Conservation (phyloP, 2,329 filamentous ascomycete genomes). For the Botrytis aclada region DNA sequence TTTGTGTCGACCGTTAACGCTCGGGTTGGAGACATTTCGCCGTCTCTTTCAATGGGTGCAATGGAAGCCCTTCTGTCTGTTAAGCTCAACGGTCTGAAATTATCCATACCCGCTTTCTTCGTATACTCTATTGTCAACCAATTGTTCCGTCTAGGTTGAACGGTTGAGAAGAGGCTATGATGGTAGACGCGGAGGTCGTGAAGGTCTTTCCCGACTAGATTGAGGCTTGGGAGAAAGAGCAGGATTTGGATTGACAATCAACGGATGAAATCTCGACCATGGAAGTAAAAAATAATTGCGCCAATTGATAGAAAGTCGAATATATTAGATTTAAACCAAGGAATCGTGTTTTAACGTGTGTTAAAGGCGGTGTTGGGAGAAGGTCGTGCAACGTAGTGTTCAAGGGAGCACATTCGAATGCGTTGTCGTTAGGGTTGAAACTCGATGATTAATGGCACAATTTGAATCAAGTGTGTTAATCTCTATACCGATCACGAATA, state of each 20-base stretch:
- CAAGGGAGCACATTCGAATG: constrained; percentile 17
- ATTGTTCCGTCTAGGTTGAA: not conserved
- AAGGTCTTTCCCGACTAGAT: not conserved
- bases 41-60: constrained; percentile 50
- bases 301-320: not conserved
- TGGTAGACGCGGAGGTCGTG: not conserved
- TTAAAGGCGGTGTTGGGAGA: constrained; percentile 11
- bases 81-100: constrained; percentile 53
- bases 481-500: not conserved
- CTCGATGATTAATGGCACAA: constrained; percentile 2
- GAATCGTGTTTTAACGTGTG: not conserved
- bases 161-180: not conserved
- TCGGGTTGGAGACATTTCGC: constrained; percentile 35
- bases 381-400: constrained; percentile 13
- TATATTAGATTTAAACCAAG: not conserved
- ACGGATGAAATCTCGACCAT: constrained; percentile 4
- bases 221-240: constrained; percentile 9
- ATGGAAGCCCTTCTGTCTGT: constrained; percentile 59
- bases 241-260: constrained; percentile 3
- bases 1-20: constrained; percentile 49
- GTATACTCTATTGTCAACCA: not conserved
- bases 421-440: constrained; percentile 16
- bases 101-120: constrained; percentile 30
- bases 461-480: not conserved
- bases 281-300: not conserved